Evolutionary conservation across 306 rosid species (phyloP).

Genomic region (Casuarina equisetifolia): DNA sequence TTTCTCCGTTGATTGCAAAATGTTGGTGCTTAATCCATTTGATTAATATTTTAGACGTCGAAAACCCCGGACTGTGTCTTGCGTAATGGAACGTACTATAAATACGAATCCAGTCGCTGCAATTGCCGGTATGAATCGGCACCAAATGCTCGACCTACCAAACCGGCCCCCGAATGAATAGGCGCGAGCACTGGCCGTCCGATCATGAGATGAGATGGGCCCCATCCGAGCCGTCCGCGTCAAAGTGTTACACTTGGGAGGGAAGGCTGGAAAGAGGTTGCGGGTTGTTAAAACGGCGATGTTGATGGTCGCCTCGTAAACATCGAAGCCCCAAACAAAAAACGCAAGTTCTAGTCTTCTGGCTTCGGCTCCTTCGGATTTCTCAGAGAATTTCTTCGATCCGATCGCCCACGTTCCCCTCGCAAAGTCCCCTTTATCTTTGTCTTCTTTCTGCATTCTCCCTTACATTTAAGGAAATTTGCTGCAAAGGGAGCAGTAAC

Average conservation of each 20-base stretch:
- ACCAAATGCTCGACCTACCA: background rate
- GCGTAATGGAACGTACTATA: too few relatives aligned
- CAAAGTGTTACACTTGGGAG: background rate
- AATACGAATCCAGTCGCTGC: background rate
- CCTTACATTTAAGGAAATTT: background rate
- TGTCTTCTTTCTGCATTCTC: background rate
- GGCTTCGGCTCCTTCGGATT: conserved; percentile 18
- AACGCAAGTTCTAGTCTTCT: background rate
- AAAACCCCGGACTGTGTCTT: too few relatives aligned
- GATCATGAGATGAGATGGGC: background rate
- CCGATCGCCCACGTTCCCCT: conserved; percentile 4
- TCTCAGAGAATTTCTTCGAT: conserved; percentile 19
- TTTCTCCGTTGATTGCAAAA: too few relatives aligned
- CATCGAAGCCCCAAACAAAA: conserved; percentile 28
- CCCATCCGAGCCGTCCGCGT: background rate
- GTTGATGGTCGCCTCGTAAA: conserved; percentile 38
- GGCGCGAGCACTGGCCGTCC: background rate
- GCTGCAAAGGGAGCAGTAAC: background rate
- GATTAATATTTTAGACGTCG: too few relatives aligned
- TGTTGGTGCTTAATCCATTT: too few relatives aligned
- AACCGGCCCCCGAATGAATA: background rate
- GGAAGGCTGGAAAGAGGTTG: background rate
- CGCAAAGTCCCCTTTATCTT: background rate
- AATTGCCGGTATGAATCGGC: background rate
- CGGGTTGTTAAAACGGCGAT: conserved; percentile 22